A percentile compares a stretch with the other conserved stretches of the same genome.
phyloP scores from a whole-genome alignment of 163 green algal species.

The Botryococcus braunii region DNA sequence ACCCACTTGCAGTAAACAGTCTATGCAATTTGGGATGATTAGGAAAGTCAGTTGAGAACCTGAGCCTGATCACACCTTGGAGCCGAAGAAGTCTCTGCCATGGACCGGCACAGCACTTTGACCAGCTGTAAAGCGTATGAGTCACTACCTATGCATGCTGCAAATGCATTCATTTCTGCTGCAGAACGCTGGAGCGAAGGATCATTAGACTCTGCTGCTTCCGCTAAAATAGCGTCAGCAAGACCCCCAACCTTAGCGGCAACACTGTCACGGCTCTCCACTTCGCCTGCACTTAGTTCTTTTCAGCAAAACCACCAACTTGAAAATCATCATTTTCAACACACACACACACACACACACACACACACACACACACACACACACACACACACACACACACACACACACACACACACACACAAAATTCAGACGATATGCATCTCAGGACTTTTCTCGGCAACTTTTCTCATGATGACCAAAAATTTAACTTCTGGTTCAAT shows the following conservation, averaged over 20 bases:
- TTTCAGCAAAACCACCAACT: neutral
- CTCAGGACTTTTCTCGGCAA: no score
- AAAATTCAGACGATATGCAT: no score
- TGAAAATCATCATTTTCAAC: neutral
- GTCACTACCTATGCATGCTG: slow-evolving; percentile 38
- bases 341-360: no score
- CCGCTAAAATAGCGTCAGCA: slow-evolving; percentile 34
- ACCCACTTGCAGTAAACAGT: no score
- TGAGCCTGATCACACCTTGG: slow-evolving; percentile 7
- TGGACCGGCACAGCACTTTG: slow-evolving; percentile 11
- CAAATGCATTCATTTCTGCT: slow-evolving; percentile 54
- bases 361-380: no score
- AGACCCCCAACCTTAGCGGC: slow-evolving; percentile 18
- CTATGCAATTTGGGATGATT: no score
- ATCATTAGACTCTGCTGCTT: slow-evolving; percentile 17
- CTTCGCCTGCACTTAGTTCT: slow-evolving; percentile 19
- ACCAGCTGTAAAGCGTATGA: slow-evolving; percentile 32
- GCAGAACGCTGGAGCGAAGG: slow-evolving; percentile 35
- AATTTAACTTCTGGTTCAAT: no score
- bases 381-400: no score
- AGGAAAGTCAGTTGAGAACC: no score
- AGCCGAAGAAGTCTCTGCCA: slow-evolving; percentile 8
- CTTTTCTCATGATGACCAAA: no score
- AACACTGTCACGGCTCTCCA: slow-evolving; percentile 15
- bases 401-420: no score